These are phyloP conservation scores for Biscutella auriculata DNA, from an alignment of 441 rosid genomes.

Conservation along the genomic window DNA sequence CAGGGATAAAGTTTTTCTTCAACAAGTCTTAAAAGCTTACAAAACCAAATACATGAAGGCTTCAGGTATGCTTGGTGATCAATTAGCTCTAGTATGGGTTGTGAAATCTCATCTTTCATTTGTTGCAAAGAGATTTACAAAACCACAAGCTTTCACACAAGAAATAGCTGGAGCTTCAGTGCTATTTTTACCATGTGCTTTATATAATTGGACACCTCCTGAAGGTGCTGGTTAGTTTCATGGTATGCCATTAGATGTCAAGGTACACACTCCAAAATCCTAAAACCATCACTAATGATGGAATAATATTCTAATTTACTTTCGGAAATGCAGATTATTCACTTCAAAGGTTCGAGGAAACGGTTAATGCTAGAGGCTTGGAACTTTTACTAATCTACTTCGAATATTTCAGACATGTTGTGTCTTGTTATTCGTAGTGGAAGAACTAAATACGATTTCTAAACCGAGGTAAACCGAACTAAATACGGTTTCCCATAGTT, in stretches of 20 bases:
- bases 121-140: constrained; percentile 53
- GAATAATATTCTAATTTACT: background rate
- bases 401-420: constrained; percentile 55
- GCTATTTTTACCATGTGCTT: constrained; percentile 67
- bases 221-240: constrained; percentile 98
- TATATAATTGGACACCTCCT: constrained; percentile 95
- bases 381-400: constrained; percentile 47
- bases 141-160: constrained; percentile 49
- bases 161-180: constrained; percentile 49
- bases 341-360: constrained; percentile 94
- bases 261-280: constrained; percentile 36
- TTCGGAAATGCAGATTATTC: constrained; percentile 49
- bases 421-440: constrained; percentile 81
- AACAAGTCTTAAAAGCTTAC: constrained; percentile 57
- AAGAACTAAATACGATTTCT: constrained; percentile 88
- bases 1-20: constrained; percentile 70
- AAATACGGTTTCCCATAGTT: too few species aligned
- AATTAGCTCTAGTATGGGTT: constrained; percentile 71
- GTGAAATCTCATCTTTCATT: constrained; percentile 51
- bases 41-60: constrained; percentile 61
- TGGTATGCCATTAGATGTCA: constrained; percentile 93
- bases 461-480: constrained; percentile 11
- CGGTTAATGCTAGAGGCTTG: constrained; percentile 93
- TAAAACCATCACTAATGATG: background rate
- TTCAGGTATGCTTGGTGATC: constrained; percentile 94